A percentile compares a stretch with the other conserved stretches of the same genome.
phyloP scores from a whole-genome alignment of 805 yeast species.

The Starmerella roubikii region DNA sequence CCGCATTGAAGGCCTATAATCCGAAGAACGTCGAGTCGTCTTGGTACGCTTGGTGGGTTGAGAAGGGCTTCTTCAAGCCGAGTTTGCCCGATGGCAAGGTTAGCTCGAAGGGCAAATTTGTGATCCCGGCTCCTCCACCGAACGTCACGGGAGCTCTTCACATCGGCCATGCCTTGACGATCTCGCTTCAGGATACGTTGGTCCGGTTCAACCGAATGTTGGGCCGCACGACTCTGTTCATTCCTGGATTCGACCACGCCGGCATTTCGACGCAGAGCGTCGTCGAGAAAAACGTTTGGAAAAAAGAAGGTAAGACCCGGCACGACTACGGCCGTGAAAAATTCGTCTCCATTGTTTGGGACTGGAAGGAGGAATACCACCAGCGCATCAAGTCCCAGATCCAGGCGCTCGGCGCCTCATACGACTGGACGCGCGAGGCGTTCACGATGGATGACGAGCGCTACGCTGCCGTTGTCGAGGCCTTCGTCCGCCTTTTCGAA shows the following conservation, averaged over 20 bases:
- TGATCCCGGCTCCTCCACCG: slow-evolving; percentile 98
- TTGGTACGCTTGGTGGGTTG: slow-evolving; percentile 97
- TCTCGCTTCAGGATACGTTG: slow-evolving; percentile 85
- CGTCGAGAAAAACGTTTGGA: slow-evolving; percentile 92
- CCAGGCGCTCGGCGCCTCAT: slow-evolving; percentile 83
- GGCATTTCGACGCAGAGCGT: slow-evolving; percentile 98
- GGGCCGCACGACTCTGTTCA: slow-evolving; percentile 81
- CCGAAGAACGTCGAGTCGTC: slow-evolving; percentile 90
- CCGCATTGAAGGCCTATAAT: slow-evolving; percentile 84
- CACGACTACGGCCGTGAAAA: slow-evolving; percentile 92
- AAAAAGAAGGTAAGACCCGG: slow-evolving; percentile 73
- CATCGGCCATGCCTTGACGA: slow-evolving; percentile 95
- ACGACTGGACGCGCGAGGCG: slow-evolving; percentile 90
- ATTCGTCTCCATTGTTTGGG: slow-evolving; percentile 84
- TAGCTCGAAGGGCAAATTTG: slow-evolving; percentile 72
- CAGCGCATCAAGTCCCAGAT: slow-evolving; percentile 72
- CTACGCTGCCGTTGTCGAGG: slow-evolving; percentile 71
- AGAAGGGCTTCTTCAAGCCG: slow-evolving; percentile 79
- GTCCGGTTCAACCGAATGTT: slow-evolving; percentile 93
- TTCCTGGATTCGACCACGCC: slow-evolving; percentile 98
- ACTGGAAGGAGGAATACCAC: slow-evolving; percentile 95
- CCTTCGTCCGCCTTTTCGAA: slow-evolving; percentile 81
- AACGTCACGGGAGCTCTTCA: slow-evolving; percentile 97
- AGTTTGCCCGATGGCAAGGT: slow-evolving; percentile 61
- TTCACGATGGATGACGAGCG: slow-evolving; percentile 77